These are phyloP conservation scores for Dothideomycetes sp. DNA, from an alignment of 2,329 filamentous ascomycete species.

Conservation along the genomic window DNA sequence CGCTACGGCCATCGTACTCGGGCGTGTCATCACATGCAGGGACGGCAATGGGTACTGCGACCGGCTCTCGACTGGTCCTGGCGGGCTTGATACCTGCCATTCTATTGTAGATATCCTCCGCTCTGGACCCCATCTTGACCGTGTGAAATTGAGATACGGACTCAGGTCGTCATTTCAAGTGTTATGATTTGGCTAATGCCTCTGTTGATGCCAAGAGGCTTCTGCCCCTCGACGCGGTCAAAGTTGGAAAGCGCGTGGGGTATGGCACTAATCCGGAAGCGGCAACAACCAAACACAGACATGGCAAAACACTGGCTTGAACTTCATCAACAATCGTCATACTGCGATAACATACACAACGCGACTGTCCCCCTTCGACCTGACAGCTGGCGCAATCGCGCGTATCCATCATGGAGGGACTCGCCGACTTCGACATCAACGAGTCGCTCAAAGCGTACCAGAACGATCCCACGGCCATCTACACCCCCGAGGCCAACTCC, in stretches of 20 bases:
- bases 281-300: not conserved
- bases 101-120: not conserved
- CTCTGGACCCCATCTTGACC: not conserved
- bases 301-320: no score
- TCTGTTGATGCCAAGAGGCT: no score
- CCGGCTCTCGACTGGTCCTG: conserved; percentile 5
- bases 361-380: no score
- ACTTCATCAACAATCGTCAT: not conserved
- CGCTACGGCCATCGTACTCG: conserved; percentile 10
- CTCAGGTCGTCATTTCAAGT: no score
- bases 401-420: conserved; percentile 9
- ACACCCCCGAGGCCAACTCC: conserved; percentile 75
- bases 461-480: conserved; percentile 75
- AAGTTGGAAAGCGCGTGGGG: not conserved
- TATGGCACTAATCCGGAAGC: not conserved
- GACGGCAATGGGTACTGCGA: conserved; percentile 8
- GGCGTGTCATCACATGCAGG: no score
- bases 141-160: not conserved
- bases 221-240: not conserved
- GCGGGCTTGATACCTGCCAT: conserved; percentile 8
- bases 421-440: conserved; percentile 76
- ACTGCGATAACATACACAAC: no score
- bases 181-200: no score
- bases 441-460: conserved; percentile 94
- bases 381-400: not conserved